phyloP scores from a whole-genome alignment of 768 basidiomycete genomes.

The Mycena haematopus region DNA sequence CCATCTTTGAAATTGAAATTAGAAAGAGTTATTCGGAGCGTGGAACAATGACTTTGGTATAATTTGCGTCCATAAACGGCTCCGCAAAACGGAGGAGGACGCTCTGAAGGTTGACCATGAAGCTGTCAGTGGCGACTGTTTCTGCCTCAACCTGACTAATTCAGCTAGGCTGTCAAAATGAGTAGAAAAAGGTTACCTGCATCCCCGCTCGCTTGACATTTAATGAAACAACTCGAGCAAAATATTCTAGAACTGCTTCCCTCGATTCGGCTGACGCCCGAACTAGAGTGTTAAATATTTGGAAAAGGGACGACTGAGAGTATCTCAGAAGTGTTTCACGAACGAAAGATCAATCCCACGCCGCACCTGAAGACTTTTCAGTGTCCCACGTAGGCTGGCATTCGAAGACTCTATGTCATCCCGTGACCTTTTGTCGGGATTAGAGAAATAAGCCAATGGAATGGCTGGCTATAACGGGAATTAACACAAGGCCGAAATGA shows the following conservation, averaged over 20 bases:
- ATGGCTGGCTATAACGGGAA: slow-evolving; percentile 66
- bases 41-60: slow-evolving; percentile 68
- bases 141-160: slow-evolving; percentile 72
- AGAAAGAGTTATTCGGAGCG: slow-evolving; percentile 8
- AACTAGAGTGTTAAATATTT: slow-evolving; percentile 87
- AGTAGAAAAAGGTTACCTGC: slow-evolving; percentile 56
- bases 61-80: slow-evolving; percentile 93
- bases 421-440: slow-evolving; percentile 75
- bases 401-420: slow-evolving; percentile 84
- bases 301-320: slow-evolving; percentile 70
- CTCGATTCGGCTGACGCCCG: slow-evolving; percentile 79
- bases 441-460: slow-evolving; percentile 82
- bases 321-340: neutral
- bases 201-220: slow-evolving; percentile 92
- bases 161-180: slow-evolving; percentile 4
- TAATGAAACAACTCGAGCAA: slow-evolving; percentile 72
- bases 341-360: neutral
- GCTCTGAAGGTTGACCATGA: slow-evolving; percentile 90
- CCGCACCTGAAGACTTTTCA: slow-evolving; percentile 83
- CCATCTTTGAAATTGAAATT: slow-evolving; percentile 60
- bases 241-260: slow-evolving; percentile 84
- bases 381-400: slow-evolving; percentile 83
- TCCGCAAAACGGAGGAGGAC: slow-evolving; percentile 86
- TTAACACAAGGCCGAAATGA: neutral
- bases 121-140: slow-evolving; percentile 89